Evolutionary conservation across 148 eudicot species (phyloP), one percentile per base, ranked within the genome.

Genomic region (Talinum fruticosum): DNA sequence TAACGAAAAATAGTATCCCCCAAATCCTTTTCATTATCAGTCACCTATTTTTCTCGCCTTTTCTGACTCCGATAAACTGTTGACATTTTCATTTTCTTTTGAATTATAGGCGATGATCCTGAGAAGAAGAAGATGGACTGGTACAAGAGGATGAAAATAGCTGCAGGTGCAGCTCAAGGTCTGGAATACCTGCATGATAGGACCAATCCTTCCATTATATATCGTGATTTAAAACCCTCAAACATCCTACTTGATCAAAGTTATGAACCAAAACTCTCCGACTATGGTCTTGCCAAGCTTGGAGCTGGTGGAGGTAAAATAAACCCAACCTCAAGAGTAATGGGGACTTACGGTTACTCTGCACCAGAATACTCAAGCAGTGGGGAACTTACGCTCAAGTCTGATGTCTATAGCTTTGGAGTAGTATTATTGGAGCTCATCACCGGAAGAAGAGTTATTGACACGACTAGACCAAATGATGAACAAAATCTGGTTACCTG

Each of bases 401-500:
- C 93, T 38, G 93, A 90, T 75, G 84, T 88, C 23, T 88, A 90
- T 73, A 86, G 90, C 78, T 90, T 88, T 68, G 93, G 93, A 53
- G 91, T 90, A 32, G 88, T 90, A 61, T 34, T 90, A 32, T 76
- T 90, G 32, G 93, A 90, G 84, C 90, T 90, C 28, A 81, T 90
- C 74, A 82, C 91, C 0, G 93, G 93, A 32, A 82, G 90, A 81
- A 85, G 80, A 77, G 91, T 78, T 70, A 79, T 90, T 12, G 93
- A 90, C 79, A 88, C 89, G 13, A 87, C 87, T 32, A 76, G 84
- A 77, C 88, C 85, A 70, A 72, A 71, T 45, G 83, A 90, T 29
- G 90, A 88, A 84, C 93, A 90, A 81, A 88, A 90, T 76, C 79
- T 90, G 71, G 91, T 90, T 74, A 79, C 85, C 49, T 90, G 93